Evolutionary conservation across 2,329 filamentous ascomycete species (phyloP).

Genomic region (Fusarium praegraminearum): DNA sequence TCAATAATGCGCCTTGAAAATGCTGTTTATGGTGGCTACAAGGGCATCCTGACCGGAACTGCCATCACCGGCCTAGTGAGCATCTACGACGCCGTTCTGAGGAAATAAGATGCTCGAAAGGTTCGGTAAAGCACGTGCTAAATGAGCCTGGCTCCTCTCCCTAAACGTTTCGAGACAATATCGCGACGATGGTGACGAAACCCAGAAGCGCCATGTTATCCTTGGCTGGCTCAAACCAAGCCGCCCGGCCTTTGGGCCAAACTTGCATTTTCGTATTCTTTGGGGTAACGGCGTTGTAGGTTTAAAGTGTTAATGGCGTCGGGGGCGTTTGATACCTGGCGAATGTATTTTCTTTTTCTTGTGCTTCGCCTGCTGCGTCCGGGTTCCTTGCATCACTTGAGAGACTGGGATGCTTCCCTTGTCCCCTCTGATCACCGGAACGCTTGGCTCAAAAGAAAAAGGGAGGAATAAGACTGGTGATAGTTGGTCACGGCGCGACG

Average conservation of each 20-base stretch:
- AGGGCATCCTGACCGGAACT: slow-evolving; percentile 75
- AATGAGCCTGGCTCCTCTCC: neutral
- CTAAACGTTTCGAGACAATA: slow-evolving; percentile 1
- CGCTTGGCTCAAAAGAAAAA: neutral
- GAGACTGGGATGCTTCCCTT: neutral
- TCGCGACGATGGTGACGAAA: neutral
- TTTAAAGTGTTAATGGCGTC: slow-evolving; percentile 51
- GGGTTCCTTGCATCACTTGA: slow-evolving; percentile 5
- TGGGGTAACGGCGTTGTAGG: slow-evolving; percentile 48
- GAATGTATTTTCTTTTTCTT: slow-evolving; percentile 24
- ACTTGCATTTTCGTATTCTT: slow-evolving; percentile 33
- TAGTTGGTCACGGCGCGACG: slow-evolving; percentile 17
- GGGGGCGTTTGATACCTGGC: slow-evolving; percentile 50
- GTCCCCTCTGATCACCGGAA: neutral
- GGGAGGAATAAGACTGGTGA: slow-evolving; percentile 2
- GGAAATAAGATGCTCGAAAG: slow-evolving; percentile 63
- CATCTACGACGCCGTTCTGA: slow-evolving; percentile 82
- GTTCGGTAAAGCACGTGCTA: neutral
- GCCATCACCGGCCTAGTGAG: slow-evolving; percentile 76
- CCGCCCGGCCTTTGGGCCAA: slow-evolving; percentile 4
- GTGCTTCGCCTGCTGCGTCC: slow-evolving; percentile 15
- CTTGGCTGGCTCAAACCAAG: slow-evolving; percentile 7
- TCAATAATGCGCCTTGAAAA: slow-evolving; percentile 73
- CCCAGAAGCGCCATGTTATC: slow-evolving; percentile 7
- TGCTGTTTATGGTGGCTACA: slow-evolving; percentile 78